phyloP scores from a whole-genome alignment of 305 asterid genomes.

The Fraxinus dipetala region DNA sequence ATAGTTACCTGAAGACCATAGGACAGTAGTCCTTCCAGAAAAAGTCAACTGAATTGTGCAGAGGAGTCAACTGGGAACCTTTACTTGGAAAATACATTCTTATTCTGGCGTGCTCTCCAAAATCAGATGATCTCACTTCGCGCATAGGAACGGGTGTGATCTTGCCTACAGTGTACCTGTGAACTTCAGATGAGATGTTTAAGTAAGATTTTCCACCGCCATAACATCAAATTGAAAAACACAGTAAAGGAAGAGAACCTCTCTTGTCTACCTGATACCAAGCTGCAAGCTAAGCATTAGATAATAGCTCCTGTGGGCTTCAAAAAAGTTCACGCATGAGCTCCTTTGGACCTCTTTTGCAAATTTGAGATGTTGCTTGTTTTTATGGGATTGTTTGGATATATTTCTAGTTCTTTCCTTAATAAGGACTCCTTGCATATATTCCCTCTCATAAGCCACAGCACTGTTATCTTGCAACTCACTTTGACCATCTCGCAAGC shows the following conservation, averaged over 20 bases:
- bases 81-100: slow-evolving; percentile 85
- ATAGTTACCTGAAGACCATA: slow-evolving; percentile 91
- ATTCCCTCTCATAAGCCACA: slow-evolving; percentile 81
- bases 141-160: slow-evolving; percentile 93
- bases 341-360: slow-evolving; percentile 53
- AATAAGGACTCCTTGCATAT: slow-evolving; percentile 93
- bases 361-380: slow-evolving; percentile 53
- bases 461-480: slow-evolving; percentile 41
- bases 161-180: slow-evolving; percentile 95
- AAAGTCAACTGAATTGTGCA: slow-evolving; percentile 78
- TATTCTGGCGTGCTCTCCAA: slow-evolving; percentile 83
- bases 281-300: slow-evolving; percentile 91
- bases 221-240: slow-evolving; percentile 5
- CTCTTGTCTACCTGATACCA: slow-evolving; percentile 74
- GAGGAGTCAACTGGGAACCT: slow-evolving; percentile 87
- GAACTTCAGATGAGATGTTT: slow-evolving; percentile 46
- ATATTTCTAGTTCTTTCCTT: slow-evolving; percentile 57
- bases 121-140: slow-evolving; percentile 86
- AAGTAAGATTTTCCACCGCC: slow-evolving; percentile 30
- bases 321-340: slow-evolving; percentile 50
- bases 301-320: slow-evolving; percentile 74
- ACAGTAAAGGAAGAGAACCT: slow-evolving; percentile 14
- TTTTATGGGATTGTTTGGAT: slow-evolving; percentile 48
- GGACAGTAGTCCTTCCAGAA: slow-evolving; percentile 97
- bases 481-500: slow-evolving; percentile 48